A percentile compares a stretch with the other conserved stretches of the same genome.
Conservation (phyloP, 2,329 filamentous ascomycete species). For the Mollisiaceae sp. region DNA sequence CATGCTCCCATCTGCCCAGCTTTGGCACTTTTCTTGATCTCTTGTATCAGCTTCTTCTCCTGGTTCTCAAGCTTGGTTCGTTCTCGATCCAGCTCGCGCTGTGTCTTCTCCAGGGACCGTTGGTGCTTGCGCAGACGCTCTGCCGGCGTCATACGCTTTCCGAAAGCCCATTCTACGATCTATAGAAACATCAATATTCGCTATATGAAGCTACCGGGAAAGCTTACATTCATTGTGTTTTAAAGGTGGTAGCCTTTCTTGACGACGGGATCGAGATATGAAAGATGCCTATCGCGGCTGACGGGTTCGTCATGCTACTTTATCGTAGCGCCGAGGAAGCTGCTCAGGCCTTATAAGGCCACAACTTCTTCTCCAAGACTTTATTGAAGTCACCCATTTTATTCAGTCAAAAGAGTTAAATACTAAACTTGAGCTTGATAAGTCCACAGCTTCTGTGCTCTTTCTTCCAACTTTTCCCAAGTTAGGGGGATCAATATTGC, state of each 20-base stretch:
- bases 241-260: constrained; percentile 2
- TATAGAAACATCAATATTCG: constrained; percentile 45
- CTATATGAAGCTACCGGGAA: not conserved
- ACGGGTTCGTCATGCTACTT: constrained; percentile 24
- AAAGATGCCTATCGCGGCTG: constrained; percentile 25
- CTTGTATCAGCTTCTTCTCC: constrained; percentile 93
- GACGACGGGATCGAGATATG: constrained; percentile 7
- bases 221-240: constrained; percentile 59
- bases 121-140: constrained; percentile 93
- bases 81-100: constrained; percentile 93
- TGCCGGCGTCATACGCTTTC: constrained; percentile 97
- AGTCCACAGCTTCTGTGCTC: not conserved
- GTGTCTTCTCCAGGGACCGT: constrained; percentile 94
- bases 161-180: constrained; percentile 99
- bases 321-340: not conserved
- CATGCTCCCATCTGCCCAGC: constrained; percentile 98
- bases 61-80: constrained; percentile 96
- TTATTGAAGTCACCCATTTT: not conserved
- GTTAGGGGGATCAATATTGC: not conserved
- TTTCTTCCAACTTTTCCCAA: not conserved
- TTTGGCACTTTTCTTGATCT: constrained; percentile 98
- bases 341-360: not conserved
- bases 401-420: not conserved
- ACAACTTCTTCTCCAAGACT: not conserved
- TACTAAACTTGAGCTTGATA: not conserved